phyloP scores from a whole-genome alignment of 768 basidiomycete species.

The Boletus bicolor region DNA sequence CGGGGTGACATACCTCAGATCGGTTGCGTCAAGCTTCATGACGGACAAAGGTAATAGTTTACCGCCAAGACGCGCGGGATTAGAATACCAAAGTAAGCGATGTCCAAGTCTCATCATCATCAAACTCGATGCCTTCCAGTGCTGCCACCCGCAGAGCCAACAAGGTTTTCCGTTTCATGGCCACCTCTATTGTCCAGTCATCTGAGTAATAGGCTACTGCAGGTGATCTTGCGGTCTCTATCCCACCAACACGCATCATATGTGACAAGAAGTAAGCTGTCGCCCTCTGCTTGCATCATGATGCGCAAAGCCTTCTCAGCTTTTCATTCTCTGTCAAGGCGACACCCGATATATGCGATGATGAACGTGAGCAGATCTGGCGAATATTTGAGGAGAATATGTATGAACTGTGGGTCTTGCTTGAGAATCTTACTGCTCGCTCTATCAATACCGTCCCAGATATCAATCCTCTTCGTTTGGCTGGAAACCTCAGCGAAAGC shows the following conservation, averaged over 20 bases:
- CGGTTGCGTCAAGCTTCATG: conserved; percentile 95
- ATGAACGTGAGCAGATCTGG: conserved; percentile 50
- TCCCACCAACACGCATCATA: conserved; percentile 8
- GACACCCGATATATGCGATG: conserved; percentile 33
- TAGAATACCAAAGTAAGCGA: conserved; percentile 4
- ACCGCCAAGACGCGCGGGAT: conserved; percentile 1
- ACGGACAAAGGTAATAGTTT: not conserved
- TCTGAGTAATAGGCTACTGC: conserved; percentile 21
- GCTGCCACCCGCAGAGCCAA: conserved; percentile 31
- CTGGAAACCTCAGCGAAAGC: conserved; percentile 59
- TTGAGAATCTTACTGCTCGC: not conserved
- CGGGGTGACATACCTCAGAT: conserved; percentile 85
- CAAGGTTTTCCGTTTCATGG: conserved; percentile 26
- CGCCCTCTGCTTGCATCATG: not conserved
- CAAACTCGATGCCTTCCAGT: conserved; percentile 16
- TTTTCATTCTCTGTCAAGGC: conserved; percentile 23
- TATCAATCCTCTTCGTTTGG: conserved; percentile 59
- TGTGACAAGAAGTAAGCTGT: conserved; percentile 17
- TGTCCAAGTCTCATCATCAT: not conserved
- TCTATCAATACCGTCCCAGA: conserved; percentile 33
- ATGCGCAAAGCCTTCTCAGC: conserved; percentile 7
- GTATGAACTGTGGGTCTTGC: conserved; percentile 35
- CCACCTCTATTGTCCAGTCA: not conserved
- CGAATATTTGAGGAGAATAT: conserved; percentile 54
- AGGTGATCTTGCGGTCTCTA: conserved; percentile 17